Percentiles rank a stretch among this genome's conserved stretches.
Conservation (phyloP, 2,329 filamentous ascomycete species). For the Moelleriella libera region DNA sequence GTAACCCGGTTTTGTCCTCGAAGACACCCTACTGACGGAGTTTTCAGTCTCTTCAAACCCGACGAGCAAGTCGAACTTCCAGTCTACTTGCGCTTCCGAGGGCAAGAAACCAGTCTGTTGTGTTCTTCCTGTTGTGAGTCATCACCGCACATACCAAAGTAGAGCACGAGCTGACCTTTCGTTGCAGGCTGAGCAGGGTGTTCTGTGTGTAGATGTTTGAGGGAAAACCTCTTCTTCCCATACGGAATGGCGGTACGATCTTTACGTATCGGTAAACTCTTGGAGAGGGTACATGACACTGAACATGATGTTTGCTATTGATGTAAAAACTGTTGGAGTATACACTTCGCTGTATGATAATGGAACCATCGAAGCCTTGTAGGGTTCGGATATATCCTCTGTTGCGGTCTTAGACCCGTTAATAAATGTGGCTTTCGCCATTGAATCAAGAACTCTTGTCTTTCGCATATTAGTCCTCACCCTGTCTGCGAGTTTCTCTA, state of each 20-base stretch:
- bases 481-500: too few species aligned
- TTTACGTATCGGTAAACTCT: neutral
- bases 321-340: conserved; percentile 1
- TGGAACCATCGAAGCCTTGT: neutral
- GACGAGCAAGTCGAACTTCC: conserved; percentile 2
- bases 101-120: conserved; percentile 5
- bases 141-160: neutral
- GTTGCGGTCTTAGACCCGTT: neutral
- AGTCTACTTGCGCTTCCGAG: neutral
- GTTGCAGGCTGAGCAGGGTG: conserved; percentile 1
- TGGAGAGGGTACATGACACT: neutral
- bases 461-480: too few species aligned
- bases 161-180: neutral
- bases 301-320: neutral
- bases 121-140: conserved; percentile 4
- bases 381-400: neutral
- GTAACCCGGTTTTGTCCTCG: neutral
- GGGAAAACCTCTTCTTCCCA: neutral
- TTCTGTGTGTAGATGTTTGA: neutral
- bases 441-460: too few species aligned
- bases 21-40: neutral
- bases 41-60: neutral
- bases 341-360: conserved; percentile 1
- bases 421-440: neutral
- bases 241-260: neutral